Percentiles rank a stretch among this genome's conserved stretches.
Conservation (phyloP, 768 basidiomycete species). For the Trichaptum fuscoviolaceum region DNA sequence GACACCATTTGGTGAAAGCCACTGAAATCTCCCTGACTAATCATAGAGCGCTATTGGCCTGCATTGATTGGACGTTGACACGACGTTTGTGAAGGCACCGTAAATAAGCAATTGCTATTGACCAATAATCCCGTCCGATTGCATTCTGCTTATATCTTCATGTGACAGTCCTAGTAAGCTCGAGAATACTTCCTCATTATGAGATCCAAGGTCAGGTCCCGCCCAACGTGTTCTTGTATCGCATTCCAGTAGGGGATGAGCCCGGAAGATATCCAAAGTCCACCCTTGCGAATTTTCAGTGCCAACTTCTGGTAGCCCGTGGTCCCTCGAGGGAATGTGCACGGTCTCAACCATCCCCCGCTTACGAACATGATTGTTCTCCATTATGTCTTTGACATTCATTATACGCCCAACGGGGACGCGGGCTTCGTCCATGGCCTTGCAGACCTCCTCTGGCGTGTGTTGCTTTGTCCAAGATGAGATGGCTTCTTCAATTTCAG, state of each 20-base stretch:
- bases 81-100: too few species aligned
- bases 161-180: constrained; percentile 23
- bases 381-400: constrained; percentile 57
- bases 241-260: constrained; percentile 57
- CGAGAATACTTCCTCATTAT: constrained; percentile 28
- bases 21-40: too few species aligned
- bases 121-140: constrained; percentile 22
- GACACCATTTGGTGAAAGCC: constrained; percentile 21
- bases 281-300: constrained; percentile 30
- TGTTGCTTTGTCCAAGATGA: constrained; percentile 49
- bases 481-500: constrained; percentile 58
- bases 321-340: constrained; percentile 31
- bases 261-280: constrained; percentile 63
- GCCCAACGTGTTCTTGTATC: constrained; percentile 59
- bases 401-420: constrained; percentile 64
- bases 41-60: too few species aligned
- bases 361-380: constrained; percentile 48
- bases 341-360: constrained; percentile 58
- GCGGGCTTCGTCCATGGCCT: constrained; percentile 42
- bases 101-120: neutral
- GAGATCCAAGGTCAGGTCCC: constrained; percentile 57
- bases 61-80: too few species aligned
- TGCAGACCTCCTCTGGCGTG: constrained; percentile 49
- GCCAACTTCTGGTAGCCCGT: neutral
- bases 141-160: constrained; percentile 20